Conservation (phyloP, 2,329 filamentous ascomycete genomes). For the Pseudocercospora macadamiae region DNA sequence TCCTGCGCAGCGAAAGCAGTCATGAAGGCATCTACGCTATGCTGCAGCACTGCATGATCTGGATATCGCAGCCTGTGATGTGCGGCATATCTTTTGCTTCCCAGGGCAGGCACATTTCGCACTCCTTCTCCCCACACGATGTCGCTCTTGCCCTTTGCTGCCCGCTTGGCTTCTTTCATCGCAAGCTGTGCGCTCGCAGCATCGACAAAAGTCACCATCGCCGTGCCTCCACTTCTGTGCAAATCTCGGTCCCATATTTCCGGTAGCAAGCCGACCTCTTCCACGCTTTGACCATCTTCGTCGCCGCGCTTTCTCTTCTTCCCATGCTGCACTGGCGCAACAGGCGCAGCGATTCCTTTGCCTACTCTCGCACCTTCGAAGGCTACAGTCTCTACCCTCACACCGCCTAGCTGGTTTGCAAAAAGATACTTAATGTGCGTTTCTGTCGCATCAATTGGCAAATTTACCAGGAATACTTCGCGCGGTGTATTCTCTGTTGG, state of each 20-base stretch:
- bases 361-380: slow-evolving; percentile 68
- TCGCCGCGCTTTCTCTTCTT: slow-evolving; percentile 61
- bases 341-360: slow-evolving; percentile 40
- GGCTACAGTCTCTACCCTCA: slow-evolving; percentile 73
- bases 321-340: slow-evolving; percentile 39
- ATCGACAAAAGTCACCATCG: slow-evolving; percentile 83
- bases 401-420: slow-evolving; percentile 70
- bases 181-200: slow-evolving; percentile 74
- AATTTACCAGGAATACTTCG: slow-evolving; percentile 87
- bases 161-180: slow-evolving; percentile 72
- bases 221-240: slow-evolving; percentile 74
- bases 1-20: slow-evolving; percentile 70
- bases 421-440: slow-evolving; percentile 77
- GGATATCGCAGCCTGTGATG: slow-evolving; percentile 77
- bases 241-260: slow-evolving; percentile 72
- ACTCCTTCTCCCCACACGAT: slow-evolving; percentile 70
- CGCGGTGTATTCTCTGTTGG: slow-evolving; percentile 73
- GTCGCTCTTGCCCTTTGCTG: slow-evolving; percentile 58
- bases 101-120: slow-evolving; percentile 60
- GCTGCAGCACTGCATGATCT: slow-evolving; percentile 66
- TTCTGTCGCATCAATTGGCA: slow-evolving; percentile 82
- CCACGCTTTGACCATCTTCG: slow-evolving; percentile 44
- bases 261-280: slow-evolving; percentile 59
- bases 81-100: slow-evolving; percentile 55
- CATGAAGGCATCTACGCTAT: slow-evolving; percentile 83